phyloP scores from a whole-genome alignment of 108 stramenopile species.

The Licmophora abbreviata region DNA sequence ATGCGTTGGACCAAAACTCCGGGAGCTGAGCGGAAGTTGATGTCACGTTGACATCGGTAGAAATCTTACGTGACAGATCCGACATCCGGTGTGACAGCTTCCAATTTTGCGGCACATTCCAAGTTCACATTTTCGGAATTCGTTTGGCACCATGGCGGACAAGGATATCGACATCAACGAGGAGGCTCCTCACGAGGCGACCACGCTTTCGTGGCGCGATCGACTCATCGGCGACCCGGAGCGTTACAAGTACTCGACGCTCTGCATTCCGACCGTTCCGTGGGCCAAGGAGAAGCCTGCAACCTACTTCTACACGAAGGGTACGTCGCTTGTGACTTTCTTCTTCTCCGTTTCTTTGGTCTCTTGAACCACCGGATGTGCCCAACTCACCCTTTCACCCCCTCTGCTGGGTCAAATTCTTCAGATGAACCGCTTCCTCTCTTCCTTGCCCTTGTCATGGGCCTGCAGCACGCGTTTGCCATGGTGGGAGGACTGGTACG shows the following conservation, averaged over 20 bases:
- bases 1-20: too few relatives aligned
- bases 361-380: not conserved
- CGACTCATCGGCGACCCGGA: conserved; percentile 48
- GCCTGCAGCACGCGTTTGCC: conserved; percentile 70
- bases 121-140: too few relatives aligned
- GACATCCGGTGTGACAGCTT: too few relatives aligned
- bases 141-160: too few relatives aligned
- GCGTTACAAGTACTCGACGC: conserved; percentile 41
- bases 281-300: conserved; percentile 14
- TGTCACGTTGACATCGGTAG: too few relatives aligned
- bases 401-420: not conserved
- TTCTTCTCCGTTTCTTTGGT: conserved; percentile 5
- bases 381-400: not conserved
- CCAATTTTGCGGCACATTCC: too few relatives aligned
- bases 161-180: too few relatives aligned
- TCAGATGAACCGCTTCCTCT: conserved; percentile 47
- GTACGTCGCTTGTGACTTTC: conserved; percentile 6
- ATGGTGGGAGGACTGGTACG: conserved; percentile 57
- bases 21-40: too few relatives aligned
- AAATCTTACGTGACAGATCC: too few relatives aligned
- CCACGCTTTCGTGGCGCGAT: too few relatives aligned
- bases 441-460: conserved; percentile 41
- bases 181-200: too few relatives aligned
- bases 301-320: conserved; percentile 34
- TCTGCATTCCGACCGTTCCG: conserved; percentile 50